Evolutionary conservation across 805 yeast genomes (phyloP).

Genomic region (Kodamaea laetipori): DNA sequence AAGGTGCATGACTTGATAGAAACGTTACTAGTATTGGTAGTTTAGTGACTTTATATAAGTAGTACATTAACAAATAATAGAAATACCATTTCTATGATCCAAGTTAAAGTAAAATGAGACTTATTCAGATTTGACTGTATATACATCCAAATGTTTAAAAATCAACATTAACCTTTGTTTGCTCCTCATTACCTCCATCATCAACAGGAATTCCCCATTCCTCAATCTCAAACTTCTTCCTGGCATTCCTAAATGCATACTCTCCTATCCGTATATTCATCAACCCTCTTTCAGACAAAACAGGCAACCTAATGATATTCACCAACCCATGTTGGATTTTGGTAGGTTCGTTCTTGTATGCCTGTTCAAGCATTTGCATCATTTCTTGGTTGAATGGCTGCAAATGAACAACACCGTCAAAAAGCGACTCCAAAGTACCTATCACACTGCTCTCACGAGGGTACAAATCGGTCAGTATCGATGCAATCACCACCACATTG

Average conservation of each 20-base stretch:
- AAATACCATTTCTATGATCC: too few species aligned
- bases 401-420: conserved; percentile 70
- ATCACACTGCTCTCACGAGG: conserved; percentile 53
- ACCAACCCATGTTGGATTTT: conserved; percentile 85
- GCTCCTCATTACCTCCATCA: conserved; percentile 54
- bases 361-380: conserved; percentile 63
- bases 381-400: conserved; percentile 82
- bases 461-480: conserved; percentile 67
- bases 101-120: too few species aligned
- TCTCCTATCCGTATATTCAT: conserved; percentile 78
- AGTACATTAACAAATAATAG: too few species aligned
- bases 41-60: too few species aligned
- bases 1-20: too few species aligned
- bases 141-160: too few species aligned
- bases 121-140: too few species aligned
- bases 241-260: conserved; percentile 82
- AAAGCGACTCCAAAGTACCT: conserved; percentile 54
- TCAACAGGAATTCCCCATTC: conserved; percentile 98
- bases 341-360: conserved; percentile 69
- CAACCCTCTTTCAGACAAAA: conserved; percentile 71
- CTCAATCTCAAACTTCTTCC: conserved; percentile 80
- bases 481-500: conserved; percentile 52
- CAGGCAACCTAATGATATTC: conserved; percentile 72
- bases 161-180: conserved; percentile 15
- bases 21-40: too few species aligned